phyloP scores from a whole-genome alignment of 1,139 yeast species.

The Candida buenavistaensis region DNA sequence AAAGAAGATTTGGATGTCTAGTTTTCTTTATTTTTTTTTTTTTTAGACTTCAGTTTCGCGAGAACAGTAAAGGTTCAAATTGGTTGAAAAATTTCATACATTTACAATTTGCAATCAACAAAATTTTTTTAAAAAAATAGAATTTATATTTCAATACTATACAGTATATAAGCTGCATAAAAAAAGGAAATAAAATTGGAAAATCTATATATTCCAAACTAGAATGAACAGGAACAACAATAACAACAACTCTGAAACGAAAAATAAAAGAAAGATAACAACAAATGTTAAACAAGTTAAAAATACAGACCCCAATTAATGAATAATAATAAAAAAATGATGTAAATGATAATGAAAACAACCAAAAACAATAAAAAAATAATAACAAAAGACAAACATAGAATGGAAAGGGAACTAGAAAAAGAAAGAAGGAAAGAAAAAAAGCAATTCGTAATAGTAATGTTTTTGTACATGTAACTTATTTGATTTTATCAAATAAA shows the following conservation, averaged over 20 bases:
- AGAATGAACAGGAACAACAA: neutral
- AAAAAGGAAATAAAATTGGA: conserved; percentile 1
- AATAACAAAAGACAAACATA: neutral
- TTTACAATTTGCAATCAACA: too few relatives aligned
- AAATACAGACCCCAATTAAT: conserved; percentile 1
- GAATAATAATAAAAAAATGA: conserved; percentile 1
- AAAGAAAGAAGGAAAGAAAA: neutral
- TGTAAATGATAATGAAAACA: neutral
- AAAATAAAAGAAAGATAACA: neutral
- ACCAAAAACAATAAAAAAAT: conserved; percentile 1
- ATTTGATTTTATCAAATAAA: conserved; percentile 18
- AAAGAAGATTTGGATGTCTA: too few relatives aligned
- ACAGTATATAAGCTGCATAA: conserved; percentile 1
- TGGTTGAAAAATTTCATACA: too few relatives aligned
- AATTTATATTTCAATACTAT: neutral
- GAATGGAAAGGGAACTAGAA: too few relatives aligned
- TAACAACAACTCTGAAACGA: conserved; percentile 1
- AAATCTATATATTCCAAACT: conserved; percentile 1
- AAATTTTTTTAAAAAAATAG: too few relatives aligned
- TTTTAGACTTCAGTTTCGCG: too few relatives aligned
- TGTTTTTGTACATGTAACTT: neutral
- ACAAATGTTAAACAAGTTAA: neutral
- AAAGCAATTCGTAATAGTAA: neutral
- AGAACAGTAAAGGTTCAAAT: too few relatives aligned
- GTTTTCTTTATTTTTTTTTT: neutral